Base-by-base conservation (phyloP, 2,329 filamentous ascomycete genomes). In the Trichoderma koningiopsis region DNA sequence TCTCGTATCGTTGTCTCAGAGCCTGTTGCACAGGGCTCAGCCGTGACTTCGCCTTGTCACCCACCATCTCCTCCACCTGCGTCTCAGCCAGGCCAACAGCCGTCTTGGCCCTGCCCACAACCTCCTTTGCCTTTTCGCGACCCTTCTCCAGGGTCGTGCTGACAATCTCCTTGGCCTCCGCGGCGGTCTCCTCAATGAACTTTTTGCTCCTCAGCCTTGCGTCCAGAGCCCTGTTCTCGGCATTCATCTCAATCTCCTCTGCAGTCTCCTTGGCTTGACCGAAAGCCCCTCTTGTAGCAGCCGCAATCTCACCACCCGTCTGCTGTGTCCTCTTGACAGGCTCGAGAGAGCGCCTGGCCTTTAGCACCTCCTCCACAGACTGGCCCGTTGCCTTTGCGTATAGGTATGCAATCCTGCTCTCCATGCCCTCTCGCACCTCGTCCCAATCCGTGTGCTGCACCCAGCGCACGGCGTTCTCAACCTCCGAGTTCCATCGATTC, bases 401-500 rank as follows among this genome's bases (percentile, higher is more conserved):
- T 19, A 88, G 71, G n/a, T 81, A 77, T 11, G 80, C 80, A 47
- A 83, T 78, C 37, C 79, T 77, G 16, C 81, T 81, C 77, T 91
- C 89, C 72, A 88, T 80, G 2, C 81, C 83, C 72, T 90, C 87
- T 66, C 89, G 85, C 66, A 89, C 84, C 64, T 84, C 84, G 60
- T 83, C 80, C 90, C 90, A 93, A 77, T 91, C 87, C 71, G 86
- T 88, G 40, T 81, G 84, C 79, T 93, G 88, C 68, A 88, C 86
- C 85, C 88, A 90, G 70, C 83, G 84, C 68, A 91, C 90, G 63
- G 90, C 85, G 71, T 84, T 83, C 77, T 91, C 86, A 43, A 95
- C 80, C 79, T 95, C 92, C 62, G 85, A 80, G 78, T 96, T 95
- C 92, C 92, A 95, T 70, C 87, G 84, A 75, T 92, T 90, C 82